Base-by-base conservation (phyloP, 2,329 filamentous ascomycete species). In the Ophiocordyceps camponoti-rufipedis region DNA sequence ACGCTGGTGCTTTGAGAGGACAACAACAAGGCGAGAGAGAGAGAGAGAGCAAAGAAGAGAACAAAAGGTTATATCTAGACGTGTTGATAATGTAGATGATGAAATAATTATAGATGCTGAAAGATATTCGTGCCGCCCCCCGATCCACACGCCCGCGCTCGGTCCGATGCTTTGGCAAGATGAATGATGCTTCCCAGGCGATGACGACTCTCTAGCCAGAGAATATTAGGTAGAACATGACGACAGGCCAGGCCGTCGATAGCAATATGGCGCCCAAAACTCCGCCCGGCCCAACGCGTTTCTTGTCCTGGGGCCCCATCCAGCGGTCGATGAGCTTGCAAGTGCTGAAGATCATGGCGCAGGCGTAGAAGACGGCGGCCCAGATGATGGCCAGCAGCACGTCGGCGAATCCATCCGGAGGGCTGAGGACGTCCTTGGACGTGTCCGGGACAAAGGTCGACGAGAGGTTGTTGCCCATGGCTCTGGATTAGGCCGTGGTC, bases 391-490 rank as follows among this genome's bases (percentile, higher is more conserved):
- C 58, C 48, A 66, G 48, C 31, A 61, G 49, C 44, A 64, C 56
- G 50, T 56, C 55, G 38, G 56, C 49, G 33, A 42, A 29, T 32
- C 49, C 47, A 45, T 68, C 65, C 16, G 51, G 10, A 2, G 56
- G 53, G 40, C 56, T 55, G 48, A 64, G 55, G 44, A 56, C 52
- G 42, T 53, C 56, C 45, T 51, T 54, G 42, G 62, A 65, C 33
- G 58, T 63, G 55, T 67, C 63, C 35, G 60, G 58, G 45, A 57
- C 54, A 41, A 62, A 55, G 16, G 53, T 55, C 28, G 58, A 58
- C n/a, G 64, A 67, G 28, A 66, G 62, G 45, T 65, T 65, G 48
- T 52, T 53, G 48, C 63, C 64, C 64, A 67, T 67, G 39, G 38
- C 9, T 19, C 12, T n/a, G 5, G 33, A 14, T 4, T 35, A 18